phyloP scores from a whole-genome alignment of 179 eudicot genomes.

The Silene noctiflora region DNA sequence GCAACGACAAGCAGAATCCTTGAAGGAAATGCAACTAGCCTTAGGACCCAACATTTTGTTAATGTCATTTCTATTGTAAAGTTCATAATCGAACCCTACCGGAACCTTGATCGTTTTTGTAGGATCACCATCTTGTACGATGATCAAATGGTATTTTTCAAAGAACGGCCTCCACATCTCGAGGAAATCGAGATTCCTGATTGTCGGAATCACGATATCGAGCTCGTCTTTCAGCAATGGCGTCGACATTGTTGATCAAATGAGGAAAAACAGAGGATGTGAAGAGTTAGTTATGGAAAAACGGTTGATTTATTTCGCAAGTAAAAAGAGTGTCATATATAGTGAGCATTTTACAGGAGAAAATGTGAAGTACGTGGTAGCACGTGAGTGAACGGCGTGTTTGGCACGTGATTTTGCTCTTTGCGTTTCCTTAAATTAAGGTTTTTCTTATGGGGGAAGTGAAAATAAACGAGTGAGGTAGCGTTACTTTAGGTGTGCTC shows the following conservation, averaged over 20 bases:
- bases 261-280: constrained; percentile 2
- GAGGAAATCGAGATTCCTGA: constrained; percentile 83
- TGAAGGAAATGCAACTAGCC: constrained; percentile 86
- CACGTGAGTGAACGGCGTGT: constrained; percentile 17
- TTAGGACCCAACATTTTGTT: constrained; percentile 75
- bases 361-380: constrained; percentile 16
- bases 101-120: constrained; percentile 70
- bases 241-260: constrained; percentile 34
- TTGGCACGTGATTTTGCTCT: constrained; percentile 21
- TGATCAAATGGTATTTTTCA: constrained; percentile 77
- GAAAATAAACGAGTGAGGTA: constrained; percentile 9
- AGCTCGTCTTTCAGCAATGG: constrained; percentile 72
- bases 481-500: constrained; percentile 12
- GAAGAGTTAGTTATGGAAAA: neutral
- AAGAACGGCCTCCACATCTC: constrained; percentile 97
- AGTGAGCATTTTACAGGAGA: neutral
- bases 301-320: neutral
- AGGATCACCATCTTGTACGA: constrained; percentile 95
- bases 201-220: constrained; percentile 90
- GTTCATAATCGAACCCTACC: constrained; percentile 83
- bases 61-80: constrained; percentile 80
- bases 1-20: constrained; percentile 94
- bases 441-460: neutral
- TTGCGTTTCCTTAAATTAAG: constrained; percentile 27
- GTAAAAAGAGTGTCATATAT: neutral